Evolutionary conservation across 176 grass and related monocot genomes (phyloP).

Genomic region (Triticum urartu): DNA sequence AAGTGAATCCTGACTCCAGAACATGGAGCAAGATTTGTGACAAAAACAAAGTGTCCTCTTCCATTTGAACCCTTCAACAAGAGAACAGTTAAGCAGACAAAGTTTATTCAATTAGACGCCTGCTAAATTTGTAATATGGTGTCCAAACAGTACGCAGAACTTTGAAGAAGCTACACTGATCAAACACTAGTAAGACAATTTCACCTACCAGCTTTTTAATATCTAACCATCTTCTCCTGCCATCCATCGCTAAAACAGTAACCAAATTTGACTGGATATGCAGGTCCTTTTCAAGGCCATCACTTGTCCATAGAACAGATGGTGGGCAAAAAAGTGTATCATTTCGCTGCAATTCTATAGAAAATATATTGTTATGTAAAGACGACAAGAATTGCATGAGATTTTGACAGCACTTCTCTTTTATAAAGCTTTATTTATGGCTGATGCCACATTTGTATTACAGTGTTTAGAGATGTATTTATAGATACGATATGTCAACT

Average conservation of each 20-base stretch:
- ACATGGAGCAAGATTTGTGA: constrained; percentile 97
- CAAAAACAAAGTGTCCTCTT: constrained; percentile 84
- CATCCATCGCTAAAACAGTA: constrained; percentile 96
- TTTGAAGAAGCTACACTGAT: background rate
- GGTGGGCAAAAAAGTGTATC: constrained; percentile 68
- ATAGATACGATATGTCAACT: background rate
- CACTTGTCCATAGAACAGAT: constrained; percentile 67
- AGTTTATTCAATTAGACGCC: background rate
- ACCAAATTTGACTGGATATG: constrained; percentile 78
- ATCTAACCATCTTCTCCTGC: constrained; percentile 93
- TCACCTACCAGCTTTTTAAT: constrained; percentile 82
- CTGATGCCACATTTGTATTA: background rate
- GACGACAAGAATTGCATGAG: background rate
- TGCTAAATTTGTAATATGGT: constrained; percentile 13
- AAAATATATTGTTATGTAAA: constrained; percentile 30
- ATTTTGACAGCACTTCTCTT: constrained; percentile 7
- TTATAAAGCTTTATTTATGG: background rate
- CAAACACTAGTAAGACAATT: constrained; percentile 19
- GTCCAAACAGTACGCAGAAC: constrained; percentile 8
- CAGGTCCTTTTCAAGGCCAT: constrained; percentile 95
- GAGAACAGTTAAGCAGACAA: constrained; percentile 22
- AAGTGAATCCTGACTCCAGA: constrained; percentile 94
- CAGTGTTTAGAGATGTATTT: background rate
- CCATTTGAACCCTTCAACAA: constrained; percentile 61
- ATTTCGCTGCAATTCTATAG: constrained; percentile 58